Percentiles rank a stretch among this genome's conserved stretches.
Conservation (phyloP, 139 green algal species). For the Coelastrella sp. region DNA sequence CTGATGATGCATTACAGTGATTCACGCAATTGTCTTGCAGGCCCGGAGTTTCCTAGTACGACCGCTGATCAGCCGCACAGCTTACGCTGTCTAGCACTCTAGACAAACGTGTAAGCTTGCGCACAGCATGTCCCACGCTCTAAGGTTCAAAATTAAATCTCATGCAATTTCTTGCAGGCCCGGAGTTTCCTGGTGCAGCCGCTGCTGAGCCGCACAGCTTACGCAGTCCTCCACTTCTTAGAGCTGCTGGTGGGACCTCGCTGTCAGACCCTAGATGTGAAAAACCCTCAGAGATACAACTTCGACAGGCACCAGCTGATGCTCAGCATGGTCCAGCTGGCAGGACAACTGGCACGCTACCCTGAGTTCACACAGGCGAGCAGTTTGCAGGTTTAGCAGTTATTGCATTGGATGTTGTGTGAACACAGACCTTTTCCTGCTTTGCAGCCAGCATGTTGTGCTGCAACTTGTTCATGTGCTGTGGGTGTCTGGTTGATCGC, state of each 20-base stretch:
- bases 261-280: conserved; percentile 44
- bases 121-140: too few species aligned
- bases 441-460: too few species aligned
- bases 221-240: conserved; percentile 74
- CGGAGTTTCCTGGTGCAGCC: conserved; percentile 65
- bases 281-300: conserved; percentile 33
- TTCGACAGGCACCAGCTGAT: conserved; percentile 26
- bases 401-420: not conserved
- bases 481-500: too few species aligned
- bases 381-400: not conserved
- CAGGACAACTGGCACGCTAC: conserved; percentile 29
- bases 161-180: conserved; percentile 30
- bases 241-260: conserved; percentile 75
- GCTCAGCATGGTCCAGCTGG: conserved; percentile 34
- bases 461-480: too few species aligned
- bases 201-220: conserved; percentile 63
- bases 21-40: too few species aligned
- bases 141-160: not conserved
- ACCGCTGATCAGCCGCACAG: too few species aligned
- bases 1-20: too few species aligned
- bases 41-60: too few species aligned
- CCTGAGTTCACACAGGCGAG: conserved; percentile 13
- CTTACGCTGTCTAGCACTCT: too few species aligned
- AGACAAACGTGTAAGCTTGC: too few species aligned
- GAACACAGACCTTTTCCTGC: too few species aligned